Evolutionary conservation across 2,329 filamentous ascomycete genomes (phyloP).

Genomic region (Phialocephala sp.): DNA sequence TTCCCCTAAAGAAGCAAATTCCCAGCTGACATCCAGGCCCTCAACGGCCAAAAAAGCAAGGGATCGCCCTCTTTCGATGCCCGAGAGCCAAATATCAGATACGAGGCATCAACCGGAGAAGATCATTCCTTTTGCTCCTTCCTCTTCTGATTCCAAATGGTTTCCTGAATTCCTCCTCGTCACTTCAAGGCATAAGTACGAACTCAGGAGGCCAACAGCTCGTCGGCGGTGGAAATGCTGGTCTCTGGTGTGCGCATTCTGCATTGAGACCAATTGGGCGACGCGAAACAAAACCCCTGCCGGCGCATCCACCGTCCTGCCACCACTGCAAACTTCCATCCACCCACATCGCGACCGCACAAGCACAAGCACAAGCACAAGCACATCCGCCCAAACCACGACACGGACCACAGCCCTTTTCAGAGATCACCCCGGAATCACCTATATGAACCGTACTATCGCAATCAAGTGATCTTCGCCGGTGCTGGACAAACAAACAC

Average conservation of each 20-base stretch:
- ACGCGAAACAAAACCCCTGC: conserved; percentile 9
- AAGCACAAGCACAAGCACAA: neutral
- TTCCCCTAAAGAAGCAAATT: conserved; percentile 1
- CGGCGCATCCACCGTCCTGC: neutral
- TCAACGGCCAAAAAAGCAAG: neutral
- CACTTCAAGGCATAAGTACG: conserved; percentile 2
- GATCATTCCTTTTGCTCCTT: neutral
- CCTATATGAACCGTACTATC: conserved; percentile 1
- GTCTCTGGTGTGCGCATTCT: no score
- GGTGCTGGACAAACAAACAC: neutral
- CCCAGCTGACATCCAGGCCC: neutral
- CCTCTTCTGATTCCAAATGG: neutral
- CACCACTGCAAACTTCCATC: conserved; percentile 3
- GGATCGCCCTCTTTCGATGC: neutral
- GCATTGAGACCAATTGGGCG: conserved; percentile 7
- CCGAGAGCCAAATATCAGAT: neutral
- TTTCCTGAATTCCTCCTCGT: neutral
- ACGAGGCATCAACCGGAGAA: neutral
- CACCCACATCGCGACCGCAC: neutral
- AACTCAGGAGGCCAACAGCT: neutral
- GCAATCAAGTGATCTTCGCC: neutral
- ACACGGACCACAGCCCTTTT: conserved; percentile 7
- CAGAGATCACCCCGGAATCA: conserved; percentile 8
- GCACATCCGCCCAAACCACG: neutral
- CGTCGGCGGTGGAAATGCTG: neutral